A percentile compares a stretch with the other conserved stretches of the same genome.
Evolutionary conservation across 2,329 filamentous ascomycete genomes (phyloP).

Genomic region (Monilinia polystroma): DNA sequence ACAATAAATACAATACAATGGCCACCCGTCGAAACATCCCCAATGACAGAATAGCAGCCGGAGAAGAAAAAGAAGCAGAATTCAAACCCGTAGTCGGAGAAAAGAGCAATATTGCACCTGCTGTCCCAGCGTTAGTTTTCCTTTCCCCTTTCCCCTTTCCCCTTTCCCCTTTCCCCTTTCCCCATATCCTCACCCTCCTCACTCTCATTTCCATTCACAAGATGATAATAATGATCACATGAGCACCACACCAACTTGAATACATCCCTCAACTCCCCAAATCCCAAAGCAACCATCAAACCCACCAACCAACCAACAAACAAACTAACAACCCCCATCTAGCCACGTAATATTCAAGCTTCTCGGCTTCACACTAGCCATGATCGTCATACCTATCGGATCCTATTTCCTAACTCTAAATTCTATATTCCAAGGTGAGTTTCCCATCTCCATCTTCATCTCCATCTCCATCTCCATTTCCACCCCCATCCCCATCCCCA

Average conservation of each 20-base stretch:
- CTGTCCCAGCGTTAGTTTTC: conserved; percentile 66
- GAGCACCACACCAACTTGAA: too few species aligned
- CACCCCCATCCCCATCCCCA: neutral
- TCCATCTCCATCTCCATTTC: too few species aligned
- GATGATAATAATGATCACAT: too few species aligned
- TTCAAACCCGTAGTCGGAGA: conserved; percentile 45
- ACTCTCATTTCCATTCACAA: too few species aligned
- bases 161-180: too few species aligned
- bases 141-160: neutral
- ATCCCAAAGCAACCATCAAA: too few species aligned
- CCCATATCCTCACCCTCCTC: neutral
- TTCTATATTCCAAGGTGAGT: conserved; percentile 71
- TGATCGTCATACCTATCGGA: conserved; percentile 83
- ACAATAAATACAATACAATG: conserved; percentile 50
- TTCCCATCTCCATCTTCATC: neutral
- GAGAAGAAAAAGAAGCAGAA: conserved; percentile 60
- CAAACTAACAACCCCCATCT: neutral
- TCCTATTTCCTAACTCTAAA: conserved; percentile 84
- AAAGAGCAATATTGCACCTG: conserved; percentile 74
- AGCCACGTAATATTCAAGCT: conserved; percentile 89
- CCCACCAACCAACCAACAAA: neutral
- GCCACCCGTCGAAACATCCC: conserved; percentile 66
- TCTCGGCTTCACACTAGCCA: conserved; percentile 84
- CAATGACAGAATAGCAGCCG: conserved; percentile 24
- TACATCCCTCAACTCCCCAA: too few species aligned